These are phyloP conservation scores for Dioscorea cayenensis DNA, from an alignment of 116 monocot species.

Conservation along the genomic window DNA sequence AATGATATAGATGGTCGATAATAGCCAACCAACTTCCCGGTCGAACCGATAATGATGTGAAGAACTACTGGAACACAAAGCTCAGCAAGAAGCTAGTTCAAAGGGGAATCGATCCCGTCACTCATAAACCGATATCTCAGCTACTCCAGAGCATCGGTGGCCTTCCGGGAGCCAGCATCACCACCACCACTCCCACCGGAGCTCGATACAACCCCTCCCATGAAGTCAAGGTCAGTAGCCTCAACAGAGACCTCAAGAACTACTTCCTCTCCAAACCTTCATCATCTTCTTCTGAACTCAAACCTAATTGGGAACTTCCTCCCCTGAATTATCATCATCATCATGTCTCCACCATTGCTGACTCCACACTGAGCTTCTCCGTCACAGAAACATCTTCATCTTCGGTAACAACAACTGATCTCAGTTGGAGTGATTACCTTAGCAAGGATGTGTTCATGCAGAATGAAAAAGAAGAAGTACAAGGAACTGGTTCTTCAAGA, in stretches of 20 bases:
- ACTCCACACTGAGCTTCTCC: background rate
- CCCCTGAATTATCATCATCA: background rate
- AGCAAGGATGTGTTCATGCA: slow-evolving; percentile 12
- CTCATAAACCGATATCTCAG: slow-evolving; percentile 63
- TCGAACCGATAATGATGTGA: slow-evolving; percentile 74
- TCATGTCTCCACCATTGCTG: background rate
- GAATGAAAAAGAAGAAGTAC: background rate
- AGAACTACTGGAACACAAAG: slow-evolving; percentile 89
- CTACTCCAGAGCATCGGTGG: slow-evolving; percentile 41
- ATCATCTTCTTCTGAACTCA: background rate
- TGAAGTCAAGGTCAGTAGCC: slow-evolving; percentile 17
- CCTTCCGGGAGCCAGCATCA: slow-evolving; percentile 7
- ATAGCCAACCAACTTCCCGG: slow-evolving; percentile 69
- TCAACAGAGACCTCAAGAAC: slow-evolving; percentile 34
- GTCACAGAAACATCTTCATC: slow-evolving; percentile 4
- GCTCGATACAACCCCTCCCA: background rate
- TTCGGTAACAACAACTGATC: slow-evolving; percentile 3
- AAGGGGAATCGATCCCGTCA: slow-evolving; percentile 67
- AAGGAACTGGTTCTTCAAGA: background rate
- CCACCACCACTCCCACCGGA: background rate
- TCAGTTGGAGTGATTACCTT: slow-evolving; percentile 52
- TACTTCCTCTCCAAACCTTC: slow-evolving; percentile 12
- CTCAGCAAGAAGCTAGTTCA: slow-evolving; percentile 72
- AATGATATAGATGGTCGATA: slow-evolving; percentile 47
- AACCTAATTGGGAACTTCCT: background rate